A percentile compares a stretch with the other conserved stretches of the same genome.
Conservation (phyloP, 495 filamentous ascomycete genomes). For the Aspergillus baeticus region DNA sequence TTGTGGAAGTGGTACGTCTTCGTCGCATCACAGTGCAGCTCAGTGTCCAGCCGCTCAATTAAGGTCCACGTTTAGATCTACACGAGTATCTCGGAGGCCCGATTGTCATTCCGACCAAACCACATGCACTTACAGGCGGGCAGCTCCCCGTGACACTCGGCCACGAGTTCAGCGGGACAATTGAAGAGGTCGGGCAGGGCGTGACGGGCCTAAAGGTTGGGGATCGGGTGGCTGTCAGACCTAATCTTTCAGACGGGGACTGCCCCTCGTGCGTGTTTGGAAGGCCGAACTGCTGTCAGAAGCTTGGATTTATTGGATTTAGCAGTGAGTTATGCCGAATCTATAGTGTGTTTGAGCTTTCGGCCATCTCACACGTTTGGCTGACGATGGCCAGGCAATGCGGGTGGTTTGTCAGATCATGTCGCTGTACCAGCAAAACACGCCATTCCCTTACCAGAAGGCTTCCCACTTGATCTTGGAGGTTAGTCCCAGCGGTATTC, state of each 20-base stretch:
- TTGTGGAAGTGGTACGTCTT: constrained; percentile 31
- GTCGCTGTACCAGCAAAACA: constrained; percentile 42
- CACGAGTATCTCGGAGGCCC: constrained; percentile 61
- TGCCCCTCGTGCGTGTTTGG: constrained; percentile 53
- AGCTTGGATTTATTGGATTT: constrained; percentile 58
- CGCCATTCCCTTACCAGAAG: constrained; percentile 23
- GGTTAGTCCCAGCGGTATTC: constrained; percentile 16
- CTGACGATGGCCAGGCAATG: constrained; percentile 21
- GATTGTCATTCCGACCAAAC: constrained; percentile 51
- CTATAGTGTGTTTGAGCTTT: no score
- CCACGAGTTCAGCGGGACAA: constrained; percentile 60
- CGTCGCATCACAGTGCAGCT: neutral
- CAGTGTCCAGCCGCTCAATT: no score
- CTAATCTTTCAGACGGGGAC: constrained; percentile 57
- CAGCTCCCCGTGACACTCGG: constrained; percentile 58
- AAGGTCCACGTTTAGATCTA: no score
- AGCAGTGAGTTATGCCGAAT: constrained; percentile 48
- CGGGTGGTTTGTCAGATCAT: constrained; percentile 57
- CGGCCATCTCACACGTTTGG: no score
- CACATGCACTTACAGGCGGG: constrained; percentile 58
- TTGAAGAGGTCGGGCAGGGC: constrained; percentile 57
- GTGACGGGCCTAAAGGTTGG: constrained; percentile 52
- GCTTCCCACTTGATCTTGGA: constrained; percentile 27
- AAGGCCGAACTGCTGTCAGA: constrained; percentile 55
- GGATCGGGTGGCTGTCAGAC: constrained; percentile 56